Evolutionary conservation across 2,329 filamentous ascomycete species (phyloP), one percentile per base, ranked within the genome.

Genomic region (Harringtonia lauricola): DNA sequence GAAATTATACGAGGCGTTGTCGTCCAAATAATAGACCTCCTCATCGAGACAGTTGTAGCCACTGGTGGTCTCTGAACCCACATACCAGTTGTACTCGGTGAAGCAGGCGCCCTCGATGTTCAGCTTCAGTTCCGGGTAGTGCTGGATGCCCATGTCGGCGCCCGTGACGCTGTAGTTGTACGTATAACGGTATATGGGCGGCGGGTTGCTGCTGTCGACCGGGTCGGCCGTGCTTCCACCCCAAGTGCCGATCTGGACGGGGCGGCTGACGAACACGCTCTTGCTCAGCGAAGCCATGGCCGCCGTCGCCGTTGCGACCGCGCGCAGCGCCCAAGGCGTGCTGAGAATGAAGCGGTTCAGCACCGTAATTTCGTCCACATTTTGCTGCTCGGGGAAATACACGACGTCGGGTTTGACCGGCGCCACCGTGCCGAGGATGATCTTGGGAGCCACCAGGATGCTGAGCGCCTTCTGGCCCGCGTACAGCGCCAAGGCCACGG

Each of bases 71-170:
- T 40, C n/a, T n/a, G n/a, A 44, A 8, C 38, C 24, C 12, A 19
- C 21, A 34, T 44, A 49, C 54, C 53, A 55, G 12, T 34, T 42
- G 39, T 57, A 57, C 24, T 56, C 52, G 12, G 55, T 57, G 18
- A 47, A 36, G 43, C 55, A 57, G 12, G 54, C 52, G 14, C 55
- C 55, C 2, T 18, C 30, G 37, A 57, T 50, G 2, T 41, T 39
- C 8, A 57, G 47, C 5, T 43, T 45, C 17, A 57, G 49, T 1
- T 43, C 49, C 8, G 52, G 49, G 21, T 33, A 48, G 30, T 48
- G 41, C 36, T 56, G 55, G 7, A 57, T 31, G 10, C 55, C 55
- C 44, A 57, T 47, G 45, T 56, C 55, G 12, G 47, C 43, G n/a
- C 50, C 55, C 4, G 46, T 51, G 39, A 52, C 47, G 21, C 17